Base-by-base conservation (phyloP, 2,329 filamentous ascomycete genomes). In the Fusarium begoniae region DNA sequence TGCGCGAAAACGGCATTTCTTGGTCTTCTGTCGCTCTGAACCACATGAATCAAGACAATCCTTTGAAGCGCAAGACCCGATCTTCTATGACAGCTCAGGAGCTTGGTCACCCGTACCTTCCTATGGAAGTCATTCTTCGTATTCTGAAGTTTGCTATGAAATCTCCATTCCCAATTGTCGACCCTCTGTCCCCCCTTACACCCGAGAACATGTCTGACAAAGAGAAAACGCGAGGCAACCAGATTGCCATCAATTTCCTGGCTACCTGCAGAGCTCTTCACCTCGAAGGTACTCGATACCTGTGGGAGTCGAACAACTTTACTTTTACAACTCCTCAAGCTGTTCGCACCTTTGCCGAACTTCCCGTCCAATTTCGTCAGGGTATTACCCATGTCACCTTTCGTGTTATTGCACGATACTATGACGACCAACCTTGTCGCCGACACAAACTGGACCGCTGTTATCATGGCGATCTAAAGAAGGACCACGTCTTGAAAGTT, bases 331-430 rank as follows among this genome's bases (percentile, higher is more conserved):
- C 82, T n/a, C 84, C 84, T 32, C 82, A 85, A 43, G 83, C 87
- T 6, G 79, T 90, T 10, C 83, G 83, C 44, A 83, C 85, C 55
- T 89, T 90, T 73, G 80, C 83, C 54, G 85, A 87, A 37, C 79
- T 90, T 41, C 80, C 83, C 50, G 65, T 82, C 17, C 65, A 79
- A 9, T 84, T 84, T 63, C 86, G 88, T 22, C 78, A 83, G 38
- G 78, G 81, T 17, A 83, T 90, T 61, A 82, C 82, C 30, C 80
- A 85, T 63, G 79, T 88, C 74, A 89, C 82, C 35, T 80, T 90
- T 45, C 87, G 88, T 47, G 81, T 90, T 75, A 85, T 90, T 66
- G 88, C 87, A 15, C 83, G 83, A 58, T 90, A 88, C 77, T 90
- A 88, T 69, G 87, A 89, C 63, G 87, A 90, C 55, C 82, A 86